Percentiles rank a stretch among this genome's conserved stretches.
Conservation (phyloP, 1,284 basidiomycete genomes). For the Sutorius eximius region DNA sequence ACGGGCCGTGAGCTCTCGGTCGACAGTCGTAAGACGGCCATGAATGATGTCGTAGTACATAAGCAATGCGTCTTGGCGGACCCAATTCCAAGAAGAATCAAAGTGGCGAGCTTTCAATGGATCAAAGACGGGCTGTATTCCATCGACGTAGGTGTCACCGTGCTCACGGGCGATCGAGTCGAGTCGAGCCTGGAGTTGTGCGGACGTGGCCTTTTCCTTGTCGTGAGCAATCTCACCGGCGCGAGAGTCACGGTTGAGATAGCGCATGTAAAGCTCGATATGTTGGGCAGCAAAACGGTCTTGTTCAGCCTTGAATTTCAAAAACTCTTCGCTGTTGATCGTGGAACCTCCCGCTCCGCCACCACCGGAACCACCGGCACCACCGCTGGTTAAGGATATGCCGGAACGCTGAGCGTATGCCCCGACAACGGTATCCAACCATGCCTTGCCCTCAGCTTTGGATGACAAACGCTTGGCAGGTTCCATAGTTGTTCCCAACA, state of each 20-base stretch:
- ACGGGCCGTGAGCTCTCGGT: constrained; percentile 93
- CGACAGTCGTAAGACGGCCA: constrained; percentile 89
- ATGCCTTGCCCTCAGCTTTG: constrained; percentile 90
- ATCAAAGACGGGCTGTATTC: constrained; percentile 93
- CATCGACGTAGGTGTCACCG: constrained; percentile 90
- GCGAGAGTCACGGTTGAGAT: constrained; percentile 91
- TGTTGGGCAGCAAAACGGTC: constrained; percentile 91
- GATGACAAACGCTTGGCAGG: constrained; percentile 92
- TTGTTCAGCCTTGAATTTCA: constrained; percentile 94
- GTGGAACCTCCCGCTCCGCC: constrained; percentile 72
- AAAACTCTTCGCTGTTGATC: constrained; percentile 98
- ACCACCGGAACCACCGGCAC: constrained; percentile 60
- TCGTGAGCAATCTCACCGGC: constrained; percentile 89
- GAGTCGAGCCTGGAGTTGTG: constrained; percentile 80
- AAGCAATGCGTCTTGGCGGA: constrained; percentile 89
- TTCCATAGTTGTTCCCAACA: constrained; percentile 90
- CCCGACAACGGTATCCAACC: constrained; percentile 86
- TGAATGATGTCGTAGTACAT: constrained; percentile 99
- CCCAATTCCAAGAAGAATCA: constrained; percentile 99
- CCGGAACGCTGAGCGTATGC: constrained; percentile 87
- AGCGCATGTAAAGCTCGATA: constrained; percentile 94
- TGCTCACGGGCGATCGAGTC: constrained; percentile 90
- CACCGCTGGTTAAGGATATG: constrained; percentile 76
- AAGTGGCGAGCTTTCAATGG: constrained; percentile 96
- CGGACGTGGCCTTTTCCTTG: constrained; percentile 74